Conservation (phyloP, 805 yeast genomes). For the Starmerella ratchasimensis region DNA sequence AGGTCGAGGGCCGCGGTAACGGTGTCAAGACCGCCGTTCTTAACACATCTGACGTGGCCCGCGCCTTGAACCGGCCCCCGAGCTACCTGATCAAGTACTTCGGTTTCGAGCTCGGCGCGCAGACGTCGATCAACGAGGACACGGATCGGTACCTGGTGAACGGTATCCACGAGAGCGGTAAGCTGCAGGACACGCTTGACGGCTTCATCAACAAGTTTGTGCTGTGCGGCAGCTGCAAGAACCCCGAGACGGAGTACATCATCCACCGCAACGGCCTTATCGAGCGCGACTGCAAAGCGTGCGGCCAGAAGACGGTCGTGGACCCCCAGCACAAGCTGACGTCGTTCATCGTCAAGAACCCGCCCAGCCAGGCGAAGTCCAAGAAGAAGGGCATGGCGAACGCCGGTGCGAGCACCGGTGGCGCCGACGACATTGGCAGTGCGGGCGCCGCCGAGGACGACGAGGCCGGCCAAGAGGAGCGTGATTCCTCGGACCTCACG, state of each 20-base stretch:
- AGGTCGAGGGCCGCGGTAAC: constrained; percentile 97
- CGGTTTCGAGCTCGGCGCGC: constrained; percentile 96
- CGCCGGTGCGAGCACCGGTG: constrained; percentile 34
- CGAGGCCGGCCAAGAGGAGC: constrained; percentile 31
- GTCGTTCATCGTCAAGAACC: constrained; percentile 81
- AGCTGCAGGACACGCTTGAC: constrained; percentile 85
- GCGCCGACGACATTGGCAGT: constrained; percentile 19
- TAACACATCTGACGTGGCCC: constrained; percentile 82
- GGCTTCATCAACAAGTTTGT: constrained; percentile 89
- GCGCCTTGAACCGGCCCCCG: constrained; percentile 88
- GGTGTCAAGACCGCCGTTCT: constrained; percentile 94
- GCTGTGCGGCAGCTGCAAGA: constrained; percentile 85
- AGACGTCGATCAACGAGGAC: constrained; percentile 65
- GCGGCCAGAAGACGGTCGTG: constrained; percentile 78
- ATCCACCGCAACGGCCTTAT: constrained; percentile 61
- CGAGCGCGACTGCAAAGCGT: constrained; percentile 92
- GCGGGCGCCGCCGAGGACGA: constrained; percentile 18
- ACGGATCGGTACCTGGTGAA: constrained; percentile 83
- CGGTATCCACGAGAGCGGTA: constrained; percentile 83
- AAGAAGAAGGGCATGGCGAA: constrained; percentile 72
- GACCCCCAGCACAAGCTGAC: constrained; percentile 79
- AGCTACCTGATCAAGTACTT: constrained; percentile 84
- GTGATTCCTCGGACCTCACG: constrained; percentile 60
- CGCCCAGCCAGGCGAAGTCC: constrained; percentile 37
- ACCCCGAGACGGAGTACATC: constrained; percentile 91